Evolutionary conservation across 2,329 filamentous ascomycete genomes (phyloP).

Genomic region (Phyllachora maydis): DNA sequence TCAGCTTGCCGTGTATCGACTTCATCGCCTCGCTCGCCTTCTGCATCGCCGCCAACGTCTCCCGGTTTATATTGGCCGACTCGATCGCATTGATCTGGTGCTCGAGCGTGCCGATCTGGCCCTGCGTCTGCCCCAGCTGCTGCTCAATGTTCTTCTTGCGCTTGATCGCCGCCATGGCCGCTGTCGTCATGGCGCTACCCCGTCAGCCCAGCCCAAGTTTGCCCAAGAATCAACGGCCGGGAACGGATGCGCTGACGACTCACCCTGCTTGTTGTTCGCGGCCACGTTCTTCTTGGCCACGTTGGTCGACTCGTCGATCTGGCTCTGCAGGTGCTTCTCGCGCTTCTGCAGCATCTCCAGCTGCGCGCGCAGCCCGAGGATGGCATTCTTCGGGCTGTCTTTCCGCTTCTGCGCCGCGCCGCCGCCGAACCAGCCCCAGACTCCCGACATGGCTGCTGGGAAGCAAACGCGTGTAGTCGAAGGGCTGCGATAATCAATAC

Average conservation of each 20-base stretch:
- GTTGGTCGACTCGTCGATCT: conserved; percentile 83
- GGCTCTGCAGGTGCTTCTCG: conserved; percentile 73
- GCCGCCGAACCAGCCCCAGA: conserved; percentile 88
- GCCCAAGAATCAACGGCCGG: conserved; percentile 1
- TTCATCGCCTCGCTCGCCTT: conserved; percentile 80
- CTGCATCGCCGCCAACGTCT: conserved; percentile 89
- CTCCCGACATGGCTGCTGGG: too few relatives aligned
- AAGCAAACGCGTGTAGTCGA: too few relatives aligned
- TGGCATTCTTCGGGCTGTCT: conserved; percentile 92
- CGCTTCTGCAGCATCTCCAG: conserved; percentile 96
- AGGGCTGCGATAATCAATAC: too few relatives aligned
- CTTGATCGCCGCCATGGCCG: conserved; percentile 72
- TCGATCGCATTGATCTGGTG: conserved; percentile 95
- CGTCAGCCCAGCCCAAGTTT: conserved; percentile 6
- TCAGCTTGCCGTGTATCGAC: conserved; percentile 75
- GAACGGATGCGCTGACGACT: conserved; percentile 12
- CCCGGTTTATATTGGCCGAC: conserved; percentile 95
- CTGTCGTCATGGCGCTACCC: conserved; percentile 24
- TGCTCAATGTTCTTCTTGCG: conserved; percentile 92
- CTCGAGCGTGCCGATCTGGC: conserved; percentile 82
- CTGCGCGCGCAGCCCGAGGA: conserved; percentile 69
- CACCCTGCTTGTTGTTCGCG: conserved; percentile 85
- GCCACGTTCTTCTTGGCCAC: conserved; percentile 76
- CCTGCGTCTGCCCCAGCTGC: conserved; percentile 72
- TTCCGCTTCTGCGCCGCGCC: conserved; percentile 67